Conservation (phyloP, 305 asterid genomes). For the Fraxinus floribunda region DNA sequence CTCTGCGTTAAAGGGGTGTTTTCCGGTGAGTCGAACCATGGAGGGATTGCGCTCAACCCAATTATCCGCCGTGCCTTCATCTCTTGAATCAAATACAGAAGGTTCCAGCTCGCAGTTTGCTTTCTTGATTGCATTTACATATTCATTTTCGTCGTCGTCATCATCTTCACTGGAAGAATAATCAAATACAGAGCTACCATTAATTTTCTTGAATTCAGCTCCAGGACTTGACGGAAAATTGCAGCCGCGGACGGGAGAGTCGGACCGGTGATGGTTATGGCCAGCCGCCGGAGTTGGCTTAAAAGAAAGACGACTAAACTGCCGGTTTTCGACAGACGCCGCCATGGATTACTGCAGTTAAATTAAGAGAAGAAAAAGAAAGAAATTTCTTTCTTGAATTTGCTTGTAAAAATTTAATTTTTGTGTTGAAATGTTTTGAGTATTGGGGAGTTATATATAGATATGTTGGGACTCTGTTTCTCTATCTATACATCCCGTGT, state of each 20-base stretch:
- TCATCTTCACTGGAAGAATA: conserved; percentile 58
- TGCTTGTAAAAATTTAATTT: neutral
- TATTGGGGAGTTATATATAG: neutral
- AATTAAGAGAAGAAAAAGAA: neutral
- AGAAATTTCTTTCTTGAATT: neutral
- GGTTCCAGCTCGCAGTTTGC: conserved; percentile 65
- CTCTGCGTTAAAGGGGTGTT: conserved; percentile 96
- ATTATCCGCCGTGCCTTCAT: conserved; percentile 67
- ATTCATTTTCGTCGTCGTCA: conserved; percentile 33
- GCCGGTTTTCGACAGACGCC: conserved; percentile 79
- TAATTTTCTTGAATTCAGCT: conserved; percentile 8
- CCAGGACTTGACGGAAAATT: conserved; percentile 35
- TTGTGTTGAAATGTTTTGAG: neutral
- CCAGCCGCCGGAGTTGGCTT: conserved; percentile 33
- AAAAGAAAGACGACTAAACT: conserved; percentile 42
- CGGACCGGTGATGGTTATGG: conserved; percentile 40
- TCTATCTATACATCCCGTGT: neutral
- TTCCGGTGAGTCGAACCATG: conserved; percentile 86
- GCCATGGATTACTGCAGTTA: conserved; percentile 55
- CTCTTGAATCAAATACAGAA: conserved; percentile 58
- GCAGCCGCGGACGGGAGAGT: conserved; percentile 60
- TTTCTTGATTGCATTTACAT: conserved; percentile 33
- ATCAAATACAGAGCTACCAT: conserved; percentile 13
- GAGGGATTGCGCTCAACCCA: conserved; percentile 84
- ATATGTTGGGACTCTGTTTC: neutral